Evolutionary conservation across 768 basidiomycete species (phyloP).

Genomic region (Macrolepiota albuminosa): DNA sequence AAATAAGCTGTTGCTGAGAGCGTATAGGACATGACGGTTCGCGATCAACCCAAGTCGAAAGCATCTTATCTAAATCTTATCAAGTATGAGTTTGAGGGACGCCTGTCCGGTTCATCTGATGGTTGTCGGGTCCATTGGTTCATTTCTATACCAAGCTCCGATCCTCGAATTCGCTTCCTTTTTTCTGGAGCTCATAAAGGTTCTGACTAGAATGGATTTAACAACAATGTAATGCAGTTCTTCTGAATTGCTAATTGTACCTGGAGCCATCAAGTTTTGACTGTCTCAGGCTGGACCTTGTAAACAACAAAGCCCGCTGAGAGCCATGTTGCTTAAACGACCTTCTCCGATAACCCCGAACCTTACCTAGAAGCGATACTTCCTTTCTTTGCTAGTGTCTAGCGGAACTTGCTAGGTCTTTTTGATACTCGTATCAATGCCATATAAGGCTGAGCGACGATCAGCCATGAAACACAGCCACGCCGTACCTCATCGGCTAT

Average conservation of each 20-base stretch:
- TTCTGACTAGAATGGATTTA: background rate
- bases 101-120: background rate
- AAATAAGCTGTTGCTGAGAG: constrained; percentile 61
- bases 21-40: constrained; percentile 34
- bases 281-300: too few species aligned
- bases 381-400: background rate
- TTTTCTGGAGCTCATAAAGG: background rate
- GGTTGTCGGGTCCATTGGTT: too few species aligned
- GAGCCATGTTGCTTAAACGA: background rate
- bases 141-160: background rate
- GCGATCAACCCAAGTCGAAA: background rate
- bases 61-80: constrained; percentile 1
- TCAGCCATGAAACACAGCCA: background rate
- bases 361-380: background rate
- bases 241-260: background rate
- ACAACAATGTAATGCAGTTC: background rate
- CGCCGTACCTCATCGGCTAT: background rate
- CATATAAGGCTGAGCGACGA: background rate
- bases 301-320: background rate
- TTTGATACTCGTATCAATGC: background rate
- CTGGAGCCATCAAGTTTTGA: background rate
- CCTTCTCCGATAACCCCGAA: background rate
- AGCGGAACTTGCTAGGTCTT: background rate
- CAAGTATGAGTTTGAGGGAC: background rate
- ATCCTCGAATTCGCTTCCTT: background rate